phyloP scores from a whole-genome alignment of 345 rosid genomes.

The Hirschfeldia incana region DNA sequence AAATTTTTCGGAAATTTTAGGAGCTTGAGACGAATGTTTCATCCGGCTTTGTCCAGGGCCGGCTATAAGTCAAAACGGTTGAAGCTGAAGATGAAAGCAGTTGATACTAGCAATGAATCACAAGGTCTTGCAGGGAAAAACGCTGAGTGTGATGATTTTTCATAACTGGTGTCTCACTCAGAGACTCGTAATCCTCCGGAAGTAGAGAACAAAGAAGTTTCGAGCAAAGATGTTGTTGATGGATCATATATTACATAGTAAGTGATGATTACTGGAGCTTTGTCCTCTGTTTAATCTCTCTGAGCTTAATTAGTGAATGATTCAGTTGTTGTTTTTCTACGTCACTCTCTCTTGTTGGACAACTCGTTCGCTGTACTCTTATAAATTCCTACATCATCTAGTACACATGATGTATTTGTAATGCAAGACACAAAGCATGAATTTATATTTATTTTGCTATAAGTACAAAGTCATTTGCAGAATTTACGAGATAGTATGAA shows the following conservation, averaged over 20 bases:
- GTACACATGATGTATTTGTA: not conserved
- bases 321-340: not conserved
- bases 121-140: slow-evolving; percentile 3
- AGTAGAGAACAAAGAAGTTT: slow-evolving; percentile 18
- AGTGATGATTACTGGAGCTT: not conserved
- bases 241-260: slow-evolving; percentile 12
- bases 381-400: not conserved
- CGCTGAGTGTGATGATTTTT: slow-evolving; percentile 1
- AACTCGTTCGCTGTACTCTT: not conserved
- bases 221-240: slow-evolving; percentile 8
- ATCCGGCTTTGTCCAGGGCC: too few relatives aligned
- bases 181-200: slow-evolving; percentile 21
- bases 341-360: not conserved
- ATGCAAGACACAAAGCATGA: not conserved
- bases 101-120: slow-evolving; percentile 13
- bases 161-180: slow-evolving; percentile 18
- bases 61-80: too few relatives aligned
- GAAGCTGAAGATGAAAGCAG: too few relatives aligned
- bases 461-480: slow-evolving; percentile 1
- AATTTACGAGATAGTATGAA: not conserved
- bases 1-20: too few relatives aligned
- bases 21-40: too few relatives aligned
- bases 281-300: not conserved
- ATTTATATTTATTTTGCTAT: not conserved
- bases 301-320: not conserved